Base-by-base conservation (phyloP, 352 stramenopile species). In the Aphanomyces astaci region DNA sequence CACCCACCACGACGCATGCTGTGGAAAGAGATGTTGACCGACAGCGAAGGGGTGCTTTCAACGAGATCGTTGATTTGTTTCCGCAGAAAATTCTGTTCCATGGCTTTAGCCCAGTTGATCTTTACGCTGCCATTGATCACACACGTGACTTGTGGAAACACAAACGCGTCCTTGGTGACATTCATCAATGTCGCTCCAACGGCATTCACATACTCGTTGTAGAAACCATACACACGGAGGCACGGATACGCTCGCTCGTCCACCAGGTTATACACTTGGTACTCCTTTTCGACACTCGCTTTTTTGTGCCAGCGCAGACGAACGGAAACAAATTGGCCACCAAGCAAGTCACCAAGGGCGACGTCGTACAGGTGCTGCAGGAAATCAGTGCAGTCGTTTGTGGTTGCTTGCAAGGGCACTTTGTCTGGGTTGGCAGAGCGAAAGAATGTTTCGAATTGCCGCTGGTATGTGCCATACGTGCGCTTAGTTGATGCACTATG, bases 161-260 rank as follows among this genome's bases (percentile, higher is more conserved):
- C n/a, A n/a, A n/a, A n/a, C n/a, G n/a, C n/a, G n/a, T n/a, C 30
- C 52, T 59, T 59, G 52, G 52, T 19, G 15, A 49, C 30, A 59
- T 15, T 59, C 30, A 46, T 28, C 22, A 59, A 1, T 15, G 15
- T 49, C 24, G 52, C 17, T 49, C 52, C 13, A 59, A 59, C 22
- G 24, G 0, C 15, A 49, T 0, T 19, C 17, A 15, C 52, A 46
- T 59, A 49, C 22, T 28, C 52, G 22, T 28, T 24, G 52, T 31
- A 59, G 30, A 59, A 59, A 24, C 30, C n/a, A n/a, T n/a, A n/a
- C 22, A 22, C 52, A 24, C 24, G 30, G 19, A 46, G 24, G 19
- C 52, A 59, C 15, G 30, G 30, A 59, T 49, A 59, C 1, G 30
- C 15, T 22, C 15, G 1, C 22, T 59, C 52, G 30, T 59, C 30